Evolutionary conservation across 2,329 filamentous ascomycete genomes (phyloP).

Genomic region (Colletotrichum australisinense): DNA sequence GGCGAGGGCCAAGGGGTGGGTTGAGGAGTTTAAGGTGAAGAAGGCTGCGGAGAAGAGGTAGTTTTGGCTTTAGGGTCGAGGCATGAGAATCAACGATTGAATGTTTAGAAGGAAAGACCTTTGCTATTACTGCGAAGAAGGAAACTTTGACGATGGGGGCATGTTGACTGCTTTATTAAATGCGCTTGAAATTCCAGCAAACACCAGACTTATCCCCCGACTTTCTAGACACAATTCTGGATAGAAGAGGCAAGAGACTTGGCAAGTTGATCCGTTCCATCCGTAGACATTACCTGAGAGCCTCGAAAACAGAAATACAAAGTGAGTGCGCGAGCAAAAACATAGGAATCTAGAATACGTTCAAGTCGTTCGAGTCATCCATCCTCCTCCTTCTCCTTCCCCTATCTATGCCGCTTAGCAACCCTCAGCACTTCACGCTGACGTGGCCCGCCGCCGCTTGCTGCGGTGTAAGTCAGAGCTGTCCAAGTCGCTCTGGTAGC

Average conservation of each 20-base stretch:
- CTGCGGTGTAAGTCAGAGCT: slow-evolving; percentile 44
- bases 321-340: slow-evolving; percentile 24
- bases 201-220: not conserved
- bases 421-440: too few species aligned
- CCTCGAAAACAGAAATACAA: slow-evolving; percentile 18
- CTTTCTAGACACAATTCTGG: not conserved
- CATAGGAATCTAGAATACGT: slow-evolving; percentile 20
- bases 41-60: slow-evolving; percentile 62
- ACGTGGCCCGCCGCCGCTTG: slow-evolving; percentile 55
- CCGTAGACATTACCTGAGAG: slow-evolving; percentile 1
- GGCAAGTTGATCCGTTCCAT: not conserved
- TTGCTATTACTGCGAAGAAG: too few species aligned
- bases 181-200: not conserved
- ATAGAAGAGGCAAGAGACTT: not conserved
- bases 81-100: too few species aligned
- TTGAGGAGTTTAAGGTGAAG: slow-evolving; percentile 85
- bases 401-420: not conserved
- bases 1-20: slow-evolving; percentile 77
- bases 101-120: too few species aligned
- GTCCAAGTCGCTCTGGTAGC: slow-evolving; percentile 36
- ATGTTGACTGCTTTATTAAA: slow-evolving; percentile 10
- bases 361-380: not conserved
- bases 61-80: too few species aligned
- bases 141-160: too few species aligned
- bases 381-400: not conserved